Conservation (phyloP, 2,329 filamentous ascomycete genomes). For the Colletotrichum karsti region DNA sequence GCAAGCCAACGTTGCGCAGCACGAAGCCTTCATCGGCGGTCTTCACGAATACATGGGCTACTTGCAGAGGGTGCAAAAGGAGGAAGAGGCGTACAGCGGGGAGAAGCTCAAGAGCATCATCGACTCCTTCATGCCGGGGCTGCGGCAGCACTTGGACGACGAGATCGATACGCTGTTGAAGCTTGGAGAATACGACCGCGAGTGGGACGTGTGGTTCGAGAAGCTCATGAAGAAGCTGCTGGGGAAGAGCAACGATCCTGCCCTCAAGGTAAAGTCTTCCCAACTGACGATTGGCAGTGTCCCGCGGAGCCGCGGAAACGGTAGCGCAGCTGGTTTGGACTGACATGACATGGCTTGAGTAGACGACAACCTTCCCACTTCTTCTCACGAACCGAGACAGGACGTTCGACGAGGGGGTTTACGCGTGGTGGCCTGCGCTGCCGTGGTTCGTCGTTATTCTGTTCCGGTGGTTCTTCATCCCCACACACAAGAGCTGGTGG, state of each 20-base stretch:
- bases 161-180: slow-evolving; percentile 47
- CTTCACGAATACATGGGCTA: slow-evolving; percentile 42
- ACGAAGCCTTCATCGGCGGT: slow-evolving; percentile 41
- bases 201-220: slow-evolving; percentile 43
- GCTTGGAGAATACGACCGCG: slow-evolving; percentile 41
- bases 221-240: slow-evolving; percentile 28
- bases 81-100: slow-evolving; percentile 41
- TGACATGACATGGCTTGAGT: not conserved
- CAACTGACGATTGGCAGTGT: too few relatives aligned
- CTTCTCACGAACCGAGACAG: slow-evolving; percentile 35
- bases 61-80: slow-evolving; percentile 36
- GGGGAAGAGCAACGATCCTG: slow-evolving; percentile 27
- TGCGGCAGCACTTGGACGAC: slow-evolving; percentile 45
- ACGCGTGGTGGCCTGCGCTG: slow-evolving; percentile 34
- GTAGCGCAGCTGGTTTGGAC: too few relatives aligned
- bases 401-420: slow-evolving; percentile 34
- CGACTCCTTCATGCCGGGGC: slow-evolving; percentile 43
- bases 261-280: slow-evolving; percentile 28
- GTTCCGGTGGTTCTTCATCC: slow-evolving; percentile 43
- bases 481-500: slow-evolving; percentile 45
- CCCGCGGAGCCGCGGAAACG: too few relatives aligned
- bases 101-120: slow-evolving; percentile 39
- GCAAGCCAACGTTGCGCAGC: slow-evolving; percentile 43
- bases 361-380: slow-evolving; percentile 29
- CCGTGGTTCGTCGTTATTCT: slow-evolving; percentile 37